Conservation (phyloP, 2,329 filamentous ascomycete species). For the Apiospora kogelbergensis region DNA sequence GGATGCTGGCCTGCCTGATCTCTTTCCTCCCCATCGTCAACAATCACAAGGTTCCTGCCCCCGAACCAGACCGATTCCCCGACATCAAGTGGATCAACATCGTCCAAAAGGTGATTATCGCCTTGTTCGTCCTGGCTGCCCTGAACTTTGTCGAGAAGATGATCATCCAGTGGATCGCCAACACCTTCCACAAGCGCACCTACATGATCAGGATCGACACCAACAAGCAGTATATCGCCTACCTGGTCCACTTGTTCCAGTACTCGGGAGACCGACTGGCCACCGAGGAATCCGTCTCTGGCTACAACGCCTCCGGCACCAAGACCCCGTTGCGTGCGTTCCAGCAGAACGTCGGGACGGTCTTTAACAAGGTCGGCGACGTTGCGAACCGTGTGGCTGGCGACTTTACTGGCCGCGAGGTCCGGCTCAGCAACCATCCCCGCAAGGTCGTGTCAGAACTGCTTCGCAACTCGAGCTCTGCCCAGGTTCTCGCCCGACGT, state of each 20-base stretch:
- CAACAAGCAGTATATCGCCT: conserved; percentile 84
- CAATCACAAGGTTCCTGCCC: conserved; percentile 44
- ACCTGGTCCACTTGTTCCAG: conserved; percentile 57
- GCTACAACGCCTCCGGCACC: conserved; percentile 52
- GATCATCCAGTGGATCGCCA: conserved; percentile 90
- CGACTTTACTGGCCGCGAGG: conserved; percentile 81
- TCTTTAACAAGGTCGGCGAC: conserved; percentile 78
- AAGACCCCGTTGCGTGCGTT: conserved; percentile 75
- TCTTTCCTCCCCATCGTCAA: conserved; percentile 84
- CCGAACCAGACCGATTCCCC: conserved; percentile 41
- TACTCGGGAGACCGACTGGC: conserved; percentile 76
- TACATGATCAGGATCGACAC: conserved; percentile 89
- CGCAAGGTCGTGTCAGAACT: conserved; percentile 82
- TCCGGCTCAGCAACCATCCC: conserved; percentile 69
- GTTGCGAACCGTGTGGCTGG: conserved; percentile 63
- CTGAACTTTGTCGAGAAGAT: conserved; percentile 92
- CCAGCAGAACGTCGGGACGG: conserved; percentile 72
- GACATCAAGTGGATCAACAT: conserved; percentile 70
- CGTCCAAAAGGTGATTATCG: conserved; percentile 83
- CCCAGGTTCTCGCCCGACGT: conserved; percentile 82
- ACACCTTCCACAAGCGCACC: conserved; percentile 86
- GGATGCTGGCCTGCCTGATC: conserved; percentile 81
- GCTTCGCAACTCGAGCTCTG: conserved; percentile 68
- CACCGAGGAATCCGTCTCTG: conserved; percentile 50
- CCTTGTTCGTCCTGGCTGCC: conserved; percentile 75